Conservation (phyloP, 2,329 filamentous ascomycete genomes). For the Hypomyces rosellus region DNA sequence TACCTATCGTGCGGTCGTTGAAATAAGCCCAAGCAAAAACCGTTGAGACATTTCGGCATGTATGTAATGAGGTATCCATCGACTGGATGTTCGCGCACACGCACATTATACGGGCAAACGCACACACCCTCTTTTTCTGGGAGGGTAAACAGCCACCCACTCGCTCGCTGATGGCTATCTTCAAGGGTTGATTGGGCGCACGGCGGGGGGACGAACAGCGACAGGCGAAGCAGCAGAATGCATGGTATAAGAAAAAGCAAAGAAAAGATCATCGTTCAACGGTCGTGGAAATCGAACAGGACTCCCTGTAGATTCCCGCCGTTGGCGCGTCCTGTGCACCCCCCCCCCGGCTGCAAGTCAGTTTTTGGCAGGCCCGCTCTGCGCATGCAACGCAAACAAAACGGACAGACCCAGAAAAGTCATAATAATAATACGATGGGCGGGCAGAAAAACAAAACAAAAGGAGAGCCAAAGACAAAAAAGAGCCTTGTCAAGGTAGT, state of each 20-base stretch:
- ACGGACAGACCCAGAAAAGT: no score
- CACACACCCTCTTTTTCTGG: neutral
- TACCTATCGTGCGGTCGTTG: neutral
- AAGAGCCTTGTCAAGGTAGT: no score
- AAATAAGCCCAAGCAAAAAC: neutral
- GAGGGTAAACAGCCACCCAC: neutral
- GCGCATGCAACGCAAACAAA: neutral
- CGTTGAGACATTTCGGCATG: neutral
- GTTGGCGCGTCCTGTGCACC: conserved; percentile 3
- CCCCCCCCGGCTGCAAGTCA: conserved; percentile 9
- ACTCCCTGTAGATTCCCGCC: conserved; percentile 8
- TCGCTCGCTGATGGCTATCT: neutral
- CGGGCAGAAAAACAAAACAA: no score
- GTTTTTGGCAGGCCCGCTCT: neutral
- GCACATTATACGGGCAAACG: neutral
- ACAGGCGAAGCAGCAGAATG: neutral
- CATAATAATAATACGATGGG: no score
- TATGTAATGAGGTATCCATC: neutral
- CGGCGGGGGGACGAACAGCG: neutral
- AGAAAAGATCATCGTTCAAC: conserved; percentile 4
- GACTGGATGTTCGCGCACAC: neutral
- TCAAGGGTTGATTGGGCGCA: neutral
- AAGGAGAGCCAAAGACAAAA: no score
- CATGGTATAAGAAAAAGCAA: neutral
- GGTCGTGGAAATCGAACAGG: conserved; percentile 6